Base-by-base conservation (phyloP, 2,329 filamentous ascomycete genomes). In the Elsinoe arachidis region DNA sequence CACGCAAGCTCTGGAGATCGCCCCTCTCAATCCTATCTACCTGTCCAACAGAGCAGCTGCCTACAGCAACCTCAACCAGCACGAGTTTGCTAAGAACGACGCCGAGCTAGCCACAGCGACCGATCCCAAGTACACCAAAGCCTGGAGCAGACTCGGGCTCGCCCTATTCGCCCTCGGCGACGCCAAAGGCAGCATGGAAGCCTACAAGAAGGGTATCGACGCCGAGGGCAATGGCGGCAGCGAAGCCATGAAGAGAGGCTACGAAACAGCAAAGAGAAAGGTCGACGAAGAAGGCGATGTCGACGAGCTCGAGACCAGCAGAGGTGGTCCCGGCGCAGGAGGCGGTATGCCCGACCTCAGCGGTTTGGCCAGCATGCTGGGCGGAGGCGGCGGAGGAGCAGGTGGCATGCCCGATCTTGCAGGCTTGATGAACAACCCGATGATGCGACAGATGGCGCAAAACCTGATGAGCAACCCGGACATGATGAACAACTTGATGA, bases 391-490 rank as follows among this genome's bases (percentile, higher is more conserved):
- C 9, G 85, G 81, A 4, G 85, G 80, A 17, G 84, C 77, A 6
- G 86, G 86, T 54, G 89, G 88, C 56, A 93, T 96, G 87, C 90
- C 91, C 11, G 92, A 97, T 71, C 78, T 99, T 21, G 75, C 83
- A 62, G 82, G 83, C 62, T 85, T 99, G 71, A 95, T 97, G 90
- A 90, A 79, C 78, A 99, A 97, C 77, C 93, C 93, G 57, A 97
- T 97, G 93, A 95, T 99, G 76, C 84, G 90, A 53, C 88, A 82
- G 75, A 96, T 97, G 90, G 93, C 93, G 3, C 90, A 96, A 78
- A 96, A 89, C 73, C 74, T 99, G 57, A 97, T 97, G 93, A 89
- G 84, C 75, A 96, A 99, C 76, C 93, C 93, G 0, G 88, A 95
- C 9, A 84, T 91, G 78, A 87, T 97, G 83, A 81, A 79, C 70